Conservation (phyloP, 768 basidiomycete species). For the Termitomyces sp. region DNA sequence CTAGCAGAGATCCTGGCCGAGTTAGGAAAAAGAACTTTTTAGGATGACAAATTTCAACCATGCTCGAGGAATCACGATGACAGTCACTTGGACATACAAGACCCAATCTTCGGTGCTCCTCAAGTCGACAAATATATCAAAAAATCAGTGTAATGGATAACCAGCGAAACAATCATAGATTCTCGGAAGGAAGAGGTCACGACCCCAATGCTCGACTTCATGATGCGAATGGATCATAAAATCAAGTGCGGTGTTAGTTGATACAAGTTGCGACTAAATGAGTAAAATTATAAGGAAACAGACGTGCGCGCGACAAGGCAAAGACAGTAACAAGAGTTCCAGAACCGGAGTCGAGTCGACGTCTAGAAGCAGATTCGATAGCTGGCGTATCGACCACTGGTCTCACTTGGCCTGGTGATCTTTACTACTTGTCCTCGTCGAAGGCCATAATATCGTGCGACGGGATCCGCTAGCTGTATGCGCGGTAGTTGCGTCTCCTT, state of each 20-base stretch:
- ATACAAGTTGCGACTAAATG: conserved; percentile 22
- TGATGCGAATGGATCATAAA: conserved; percentile 6
- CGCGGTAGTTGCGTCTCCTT: conserved; percentile 98
- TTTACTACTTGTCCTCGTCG: conserved; percentile 96
- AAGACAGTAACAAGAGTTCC: conserved; percentile 3
- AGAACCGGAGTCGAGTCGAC: neutral
- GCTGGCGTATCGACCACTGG: conserved; percentile 88
- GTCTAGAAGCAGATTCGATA: conserved; percentile 84
- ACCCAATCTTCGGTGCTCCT: neutral
- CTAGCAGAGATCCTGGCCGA: neutral
- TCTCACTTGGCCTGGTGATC: conserved; percentile 96
- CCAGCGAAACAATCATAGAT: conserved; percentile 12
- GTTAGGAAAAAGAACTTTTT: neutral
- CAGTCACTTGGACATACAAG: conserved; percentile 4
- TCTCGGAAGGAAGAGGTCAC: conserved; percentile 15
- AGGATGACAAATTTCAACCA: neutral
- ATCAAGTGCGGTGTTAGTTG: conserved; percentile 16
- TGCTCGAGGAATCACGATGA: neutral
- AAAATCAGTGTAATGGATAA: neutral
- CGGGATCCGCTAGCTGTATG: conserved; percentile 93
- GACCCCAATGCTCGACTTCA: neutral
- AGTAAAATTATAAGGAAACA: conserved; percentile 17
- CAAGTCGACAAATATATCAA: neutral
- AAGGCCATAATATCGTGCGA: conserved; percentile 97
- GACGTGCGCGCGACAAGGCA: conserved; percentile 7